phyloP scores from a whole-genome alignment of 148 eudicot genomes.

The Beta vulgaris region DNA sequence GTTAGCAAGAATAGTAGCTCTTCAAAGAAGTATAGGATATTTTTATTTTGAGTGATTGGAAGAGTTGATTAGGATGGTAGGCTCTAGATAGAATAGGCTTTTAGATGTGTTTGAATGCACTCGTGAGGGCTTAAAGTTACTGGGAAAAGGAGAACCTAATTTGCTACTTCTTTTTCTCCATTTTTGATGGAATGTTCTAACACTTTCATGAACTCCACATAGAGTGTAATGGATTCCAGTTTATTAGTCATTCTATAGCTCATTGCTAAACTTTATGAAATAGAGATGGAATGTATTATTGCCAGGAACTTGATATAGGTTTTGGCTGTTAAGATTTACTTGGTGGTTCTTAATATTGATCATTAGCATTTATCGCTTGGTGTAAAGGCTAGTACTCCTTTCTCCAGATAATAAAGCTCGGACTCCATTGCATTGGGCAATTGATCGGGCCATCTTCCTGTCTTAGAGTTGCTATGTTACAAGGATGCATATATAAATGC shows the following conservation, averaged over 20 bases:
- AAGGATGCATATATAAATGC: slow-evolving; percentile 75
- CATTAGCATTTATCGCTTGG: background rate
- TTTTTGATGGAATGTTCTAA: background rate
- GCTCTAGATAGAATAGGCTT: background rate
- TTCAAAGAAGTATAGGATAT: too few species aligned
- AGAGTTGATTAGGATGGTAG: too few species aligned
- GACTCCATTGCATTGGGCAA: slow-evolving; percentile 97
- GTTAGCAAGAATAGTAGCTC: too few species aligned
- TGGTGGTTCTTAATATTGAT: background rate
- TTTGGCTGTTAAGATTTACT: background rate
- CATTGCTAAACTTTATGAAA: background rate
- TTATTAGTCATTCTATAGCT: background rate
- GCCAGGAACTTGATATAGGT: background rate
- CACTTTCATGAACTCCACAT: background rate
- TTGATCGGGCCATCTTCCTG: slow-evolving; percentile 78
- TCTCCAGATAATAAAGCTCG: slow-evolving; percentile 91
- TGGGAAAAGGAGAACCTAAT: background rate
- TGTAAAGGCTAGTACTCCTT: background rate
- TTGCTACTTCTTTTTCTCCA: background rate
- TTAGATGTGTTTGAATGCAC: background rate
- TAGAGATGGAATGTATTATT: background rate
- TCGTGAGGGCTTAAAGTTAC: too few species aligned
- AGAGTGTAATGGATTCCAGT: background rate
- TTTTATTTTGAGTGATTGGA: background rate
- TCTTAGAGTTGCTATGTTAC: slow-evolving; percentile 57